A percentile compares a stretch with the other conserved stretches of the same genome.
phyloP scores from a whole-genome alignment of 805 yeast species.

The Wickerhamomyces kurtzmanii region DNA sequence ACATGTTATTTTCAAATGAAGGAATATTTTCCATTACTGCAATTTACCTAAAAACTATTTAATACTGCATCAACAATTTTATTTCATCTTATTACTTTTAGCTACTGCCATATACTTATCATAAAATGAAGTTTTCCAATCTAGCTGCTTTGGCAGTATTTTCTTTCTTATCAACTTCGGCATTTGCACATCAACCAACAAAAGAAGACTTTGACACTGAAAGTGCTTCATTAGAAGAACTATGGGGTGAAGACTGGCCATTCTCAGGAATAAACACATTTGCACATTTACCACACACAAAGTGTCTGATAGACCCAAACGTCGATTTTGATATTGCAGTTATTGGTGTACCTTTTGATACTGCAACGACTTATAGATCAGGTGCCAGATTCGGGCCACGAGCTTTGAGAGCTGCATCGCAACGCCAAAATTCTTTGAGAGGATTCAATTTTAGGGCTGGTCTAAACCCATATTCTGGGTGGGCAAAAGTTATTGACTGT shows the following conservation, averaged over 20 bases:
- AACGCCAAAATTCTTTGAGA: conserved; percentile 57
- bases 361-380: conserved; percentile 68
- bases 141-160: too few species aligned
- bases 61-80: too few species aligned
- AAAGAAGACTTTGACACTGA: too few species aligned
- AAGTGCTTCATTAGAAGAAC: conserved; percentile 36
- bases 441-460: conserved; percentile 65
- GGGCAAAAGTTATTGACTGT: conserved; percentile 53
- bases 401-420: conserved; percentile 59
- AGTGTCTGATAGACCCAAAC: conserved; percentile 43
- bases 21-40: too few species aligned
- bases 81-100: too few species aligned
- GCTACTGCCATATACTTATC: too few species aligned
- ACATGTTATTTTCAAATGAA: too few species aligned
- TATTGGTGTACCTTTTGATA: conserved; percentile 78
- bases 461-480: conserved; percentile 44
- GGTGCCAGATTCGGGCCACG: conserved; percentile 83
- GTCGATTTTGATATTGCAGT: conserved; percentile 55
- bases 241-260: conserved; percentile 74
- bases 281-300: conserved; percentile 59
- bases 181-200: too few species aligned
- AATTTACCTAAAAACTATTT: too few species aligned
- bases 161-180: too few species aligned
- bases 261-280: conserved; percentile 59
- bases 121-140: too few species aligned